These are phyloP conservation scores for Ganoderma boninense DNA, from an alignment of 1,284 basidiomycete genomes.

Conservation along the genomic window DNA sequence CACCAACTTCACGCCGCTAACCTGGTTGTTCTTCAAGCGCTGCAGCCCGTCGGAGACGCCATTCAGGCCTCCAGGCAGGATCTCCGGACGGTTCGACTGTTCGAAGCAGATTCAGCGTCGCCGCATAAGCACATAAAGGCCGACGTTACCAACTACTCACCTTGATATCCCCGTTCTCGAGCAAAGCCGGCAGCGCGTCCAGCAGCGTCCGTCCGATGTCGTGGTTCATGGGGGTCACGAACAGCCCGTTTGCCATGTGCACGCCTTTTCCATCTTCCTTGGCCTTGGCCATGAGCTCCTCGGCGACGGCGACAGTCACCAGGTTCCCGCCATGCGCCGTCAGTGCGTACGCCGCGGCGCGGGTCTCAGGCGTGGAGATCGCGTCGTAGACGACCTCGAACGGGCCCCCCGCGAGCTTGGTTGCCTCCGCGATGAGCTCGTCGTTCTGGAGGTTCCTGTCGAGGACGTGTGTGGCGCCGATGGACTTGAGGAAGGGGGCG, in stretches of 20 bases:
- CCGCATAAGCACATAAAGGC: accelerated
- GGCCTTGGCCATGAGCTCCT: constrained; percentile 4
- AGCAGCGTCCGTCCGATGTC: neutral
- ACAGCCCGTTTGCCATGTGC: constrained; percentile 6
- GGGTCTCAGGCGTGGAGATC: constrained; percentile 29
- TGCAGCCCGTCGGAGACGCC: constrained; percentile 54
- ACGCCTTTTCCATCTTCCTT: neutral
- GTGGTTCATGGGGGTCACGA: constrained; percentile 7
- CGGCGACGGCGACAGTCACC: neutral
- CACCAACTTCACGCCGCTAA: constrained; percentile 61
- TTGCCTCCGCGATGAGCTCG: constrained; percentile 29
- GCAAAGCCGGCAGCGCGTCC: constrained; percentile 7
- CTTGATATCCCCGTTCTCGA: constrained; percentile 34
- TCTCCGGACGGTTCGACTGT: constrained; percentile 42
- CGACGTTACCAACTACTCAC: neutral
- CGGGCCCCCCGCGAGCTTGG: constrained; percentile 31
- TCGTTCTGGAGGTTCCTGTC: constrained; percentile 37
- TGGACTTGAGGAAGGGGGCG: constrained; percentile 40
- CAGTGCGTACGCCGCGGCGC: constrained; percentile 27
- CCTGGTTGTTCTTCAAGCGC: constrained; percentile 46
- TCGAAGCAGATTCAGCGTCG: neutral
- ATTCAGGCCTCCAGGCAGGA: constrained; percentile 53
- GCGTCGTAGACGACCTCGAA: constrained; percentile 40
- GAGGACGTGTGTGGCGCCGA: constrained; percentile 49
- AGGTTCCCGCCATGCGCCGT: neutral